Evolutionary conservation across 2,329 filamentous ascomycete genomes (phyloP).

Genomic region (Colletotrichum aenigma): DNA sequence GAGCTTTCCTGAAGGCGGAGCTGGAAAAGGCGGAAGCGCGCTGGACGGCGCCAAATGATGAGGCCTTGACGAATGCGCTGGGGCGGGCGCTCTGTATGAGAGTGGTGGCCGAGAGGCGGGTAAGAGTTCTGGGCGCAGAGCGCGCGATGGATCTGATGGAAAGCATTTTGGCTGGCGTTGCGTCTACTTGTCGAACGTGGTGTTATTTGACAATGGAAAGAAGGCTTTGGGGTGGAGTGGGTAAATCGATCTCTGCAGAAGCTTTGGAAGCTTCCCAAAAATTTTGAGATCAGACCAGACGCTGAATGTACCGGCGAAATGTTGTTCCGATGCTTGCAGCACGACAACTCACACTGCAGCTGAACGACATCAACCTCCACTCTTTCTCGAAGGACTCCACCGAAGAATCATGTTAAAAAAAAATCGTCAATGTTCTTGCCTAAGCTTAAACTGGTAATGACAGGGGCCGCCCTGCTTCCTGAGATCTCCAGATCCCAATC

Average conservation of each 20-base stretch:
- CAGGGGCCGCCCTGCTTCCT: not conserved
- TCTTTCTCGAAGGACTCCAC: not conserved
- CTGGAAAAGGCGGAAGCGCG: constrained; percentile 55
- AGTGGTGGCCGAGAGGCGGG: constrained; percentile 59
- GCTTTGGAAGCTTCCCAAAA: constrained; percentile 15
- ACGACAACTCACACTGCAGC: not conserved
- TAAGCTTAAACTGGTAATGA: not conserved
- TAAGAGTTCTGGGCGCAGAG: constrained; percentile 67
- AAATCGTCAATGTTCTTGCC: not conserved
- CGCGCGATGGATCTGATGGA: constrained; percentile 70
- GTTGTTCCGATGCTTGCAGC: not conserved
- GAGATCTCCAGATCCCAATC: not conserved
- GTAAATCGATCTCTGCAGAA: not conserved
- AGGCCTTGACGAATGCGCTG: constrained; percentile 52
- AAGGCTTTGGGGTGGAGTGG: not conserved
- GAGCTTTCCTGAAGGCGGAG: constrained; percentile 42
- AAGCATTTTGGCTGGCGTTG: constrained; percentile 62
- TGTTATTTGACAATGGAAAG: not conserved
- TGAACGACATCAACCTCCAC: not conserved
- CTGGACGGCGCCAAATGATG: constrained; percentile 37
- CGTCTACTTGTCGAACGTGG: not conserved
- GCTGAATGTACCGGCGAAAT: not conserved
- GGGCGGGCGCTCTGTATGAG: constrained; percentile 56
- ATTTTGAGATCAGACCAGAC: constrained; percentile 8
- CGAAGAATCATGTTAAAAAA: not conserved